Evolutionary conservation across 257 asterid species (phyloP), one percentile per base, ranked within the genome.

Genomic region (Dorcoceras hygrometricum): DNA sequence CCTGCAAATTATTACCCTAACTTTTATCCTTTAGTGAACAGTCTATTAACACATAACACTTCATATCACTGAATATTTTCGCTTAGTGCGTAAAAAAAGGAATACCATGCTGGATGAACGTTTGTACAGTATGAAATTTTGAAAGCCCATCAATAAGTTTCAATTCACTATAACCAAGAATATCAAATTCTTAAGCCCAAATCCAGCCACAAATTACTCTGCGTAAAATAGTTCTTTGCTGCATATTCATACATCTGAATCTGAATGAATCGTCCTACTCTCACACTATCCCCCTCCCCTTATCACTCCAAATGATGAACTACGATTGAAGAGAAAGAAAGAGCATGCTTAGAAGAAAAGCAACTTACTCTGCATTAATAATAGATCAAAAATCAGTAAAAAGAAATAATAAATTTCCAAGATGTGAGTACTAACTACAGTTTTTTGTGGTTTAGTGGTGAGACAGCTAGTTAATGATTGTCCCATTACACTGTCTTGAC

Each of bases 381-480:
- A 43, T 46, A 46, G 20, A 46, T 46, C 53, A 4, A 46, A n/a
- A 43, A 46, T 14, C 8, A 36, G 18, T 46, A 46, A 16, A 14
- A 46, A 46, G 20, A 16, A 16, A 14, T 14, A 4, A 16, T 14
- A 46, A 39, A 39, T 43, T 46, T 46, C 20, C 53, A 46, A 46
- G 7, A 46, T 4, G 53, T 1, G 53, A 46, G 20, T 5, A 16
- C 3, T 16, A 46, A 46, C 53, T 46, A 46, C 20, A 39, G 53
- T 16, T 46, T n/a, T 19, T 14, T 46, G 19, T 14, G 53, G 53
- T 14, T n/a, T 46, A 16, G 53, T 16, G 53, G 20, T 46, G 53
- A 46, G 53, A 65, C 46, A 5, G 59, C 36, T 66, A 46, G 61
- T 23, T 48, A 57, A 57, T 8, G 55, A 61, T 57, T 67, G 55